A percentile compares a stretch with the other conserved stretches of the same genome.
These are phyloP conservation scores for Posidonia oceanica DNA, from an alignment of 116 monocot species.

Conservation along the genomic window DNA sequence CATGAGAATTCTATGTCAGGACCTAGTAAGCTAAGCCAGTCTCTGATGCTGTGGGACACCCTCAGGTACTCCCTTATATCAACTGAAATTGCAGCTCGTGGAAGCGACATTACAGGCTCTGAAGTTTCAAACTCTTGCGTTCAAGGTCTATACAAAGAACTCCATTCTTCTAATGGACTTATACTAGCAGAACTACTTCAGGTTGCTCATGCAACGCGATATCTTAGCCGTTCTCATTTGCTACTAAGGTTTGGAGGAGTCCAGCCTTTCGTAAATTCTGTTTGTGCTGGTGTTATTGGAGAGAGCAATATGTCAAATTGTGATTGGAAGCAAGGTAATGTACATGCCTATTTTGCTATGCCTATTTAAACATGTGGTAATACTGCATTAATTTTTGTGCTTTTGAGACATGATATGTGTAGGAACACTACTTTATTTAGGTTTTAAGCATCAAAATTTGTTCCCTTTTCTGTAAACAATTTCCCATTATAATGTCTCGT, in stretches of 20 bases:
- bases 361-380: not conserved
- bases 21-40: slow-evolving; percentile 34
- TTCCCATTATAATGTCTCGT: too few species aligned
- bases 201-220: slow-evolving; percentile 38
- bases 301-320: not conserved
- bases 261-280: slow-evolving; percentile 54
- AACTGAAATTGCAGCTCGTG: slow-evolving; percentile 82
- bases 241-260: slow-evolving; percentile 65
- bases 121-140: slow-evolving; percentile 18
- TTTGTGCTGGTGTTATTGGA: slow-evolving; percentile 46
- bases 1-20: slow-evolving; percentile 19
- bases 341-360: too few species aligned
- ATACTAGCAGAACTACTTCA: slow-evolving; percentile 46
- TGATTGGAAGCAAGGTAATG: slow-evolving; percentile 5
- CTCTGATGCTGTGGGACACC: slow-evolving; percentile 76
- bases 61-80: slow-evolving; percentile 65
- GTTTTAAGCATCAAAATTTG: not conserved
- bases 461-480: not conserved
- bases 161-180: slow-evolving; percentile 55
- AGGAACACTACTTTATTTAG: not conserved
- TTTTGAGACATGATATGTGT: not conserved
- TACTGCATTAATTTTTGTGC: not conserved
- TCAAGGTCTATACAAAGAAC: slow-evolving; percentile 40
- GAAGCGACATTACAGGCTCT: slow-evolving; percentile 18
- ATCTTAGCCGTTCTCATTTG: slow-evolving; percentile 32